Evolutionary conservation across 2,329 filamentous ascomycete species (phyloP), one percentile per base, ranked within the genome.

Genomic region (Talaromyces sp.): DNA sequence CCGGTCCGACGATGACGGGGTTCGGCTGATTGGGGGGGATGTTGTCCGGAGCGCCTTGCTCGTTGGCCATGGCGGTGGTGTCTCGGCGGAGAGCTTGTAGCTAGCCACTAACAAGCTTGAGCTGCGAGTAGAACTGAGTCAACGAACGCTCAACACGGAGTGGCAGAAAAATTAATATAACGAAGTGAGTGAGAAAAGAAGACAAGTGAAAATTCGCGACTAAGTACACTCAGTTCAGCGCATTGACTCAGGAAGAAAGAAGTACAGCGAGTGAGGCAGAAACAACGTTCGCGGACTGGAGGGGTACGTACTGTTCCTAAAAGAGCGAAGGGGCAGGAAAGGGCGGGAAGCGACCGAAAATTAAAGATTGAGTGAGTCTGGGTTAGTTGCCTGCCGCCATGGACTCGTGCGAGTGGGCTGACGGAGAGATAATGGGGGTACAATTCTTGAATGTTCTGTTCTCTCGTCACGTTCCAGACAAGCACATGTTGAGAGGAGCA

Each of bases 11-110:
- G 19, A 67, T 65, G 39, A 41, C 66, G 22, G 66, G 66, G 22
- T 67, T 45, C 17, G 66, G 66, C 37, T 67, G 66, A 31, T 66
- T 58, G 22, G 60, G 61, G 39, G 66, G 66, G 19, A 67, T 56
- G 39, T 33, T 54, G 41, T 67, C 63, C n/a, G 66, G 49, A 22
- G 59, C 62, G n/a, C 49, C 61, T 64, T 67, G 66, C 52, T 66
- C 60, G 56, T 60, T 58, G 39, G 66, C 66, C 66, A 67, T 67
- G n/a, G 50, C 31, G 41, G 56, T 37, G 25, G 35, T 25, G 31
- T 31, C 39, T n/a, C 33, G 58, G 61, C 22, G 47, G 50, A 35
- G 63, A 49, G 47, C 49, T 54, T 54, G 47, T 35, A 41, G 47
- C 47, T 27, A 52, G 49, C 52, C 31, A 62, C 49, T 56, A 9